Evolutionary conservation across 2,329 filamentous ascomycete species (phyloP).

Genomic region (Stagonosporopsis vannaccii): DNA sequence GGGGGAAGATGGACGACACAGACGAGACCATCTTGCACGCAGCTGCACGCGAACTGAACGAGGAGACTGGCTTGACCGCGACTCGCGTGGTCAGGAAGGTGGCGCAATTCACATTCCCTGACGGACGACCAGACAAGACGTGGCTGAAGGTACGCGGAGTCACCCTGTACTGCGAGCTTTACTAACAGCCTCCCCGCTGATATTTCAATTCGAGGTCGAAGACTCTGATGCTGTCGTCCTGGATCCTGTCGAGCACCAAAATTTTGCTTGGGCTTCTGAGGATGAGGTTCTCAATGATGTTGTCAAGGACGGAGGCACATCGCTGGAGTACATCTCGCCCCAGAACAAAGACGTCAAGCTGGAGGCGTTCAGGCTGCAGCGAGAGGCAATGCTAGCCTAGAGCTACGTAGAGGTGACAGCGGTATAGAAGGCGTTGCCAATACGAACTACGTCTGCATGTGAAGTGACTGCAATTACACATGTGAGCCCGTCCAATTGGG

Average conservation of each 20-base stretch:
- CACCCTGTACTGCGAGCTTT: not conserved
- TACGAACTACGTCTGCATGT: slow-evolving; percentile 9
- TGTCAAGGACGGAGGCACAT: slow-evolving; percentile 28
- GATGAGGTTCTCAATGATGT: slow-evolving; percentile 47
- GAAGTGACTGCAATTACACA: slow-evolving; percentile 10
- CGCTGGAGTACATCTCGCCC: slow-evolving; percentile 41
- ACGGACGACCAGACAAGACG: slow-evolving; percentile 18
- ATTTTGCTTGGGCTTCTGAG: slow-evolving; percentile 50
- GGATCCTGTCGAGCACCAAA: slow-evolving; percentile 54
- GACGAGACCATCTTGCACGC: slow-evolving; percentile 59
- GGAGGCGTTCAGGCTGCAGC: slow-evolving; percentile 41
- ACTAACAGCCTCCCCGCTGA: slow-evolving; percentile 15
- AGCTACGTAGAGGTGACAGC: not conserved
- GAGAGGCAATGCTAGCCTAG: slow-evolving; percentile 12
- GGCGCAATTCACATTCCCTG: slow-evolving; percentile 42
- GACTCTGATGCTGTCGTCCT: slow-evolving; percentile 31
- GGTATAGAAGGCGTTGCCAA: slow-evolving; percentile 4
- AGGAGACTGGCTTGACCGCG: slow-evolving; percentile 60
- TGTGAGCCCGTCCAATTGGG: not conserved
- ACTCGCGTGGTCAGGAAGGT: slow-evolving; percentile 54
- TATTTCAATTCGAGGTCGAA: slow-evolving; percentile 48
- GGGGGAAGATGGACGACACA: slow-evolving; percentile 56
- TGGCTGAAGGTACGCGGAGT: slow-evolving; percentile 45
- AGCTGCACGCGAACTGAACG: slow-evolving; percentile 59
- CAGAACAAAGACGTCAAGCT: slow-evolving; percentile 45